Percentiles rank a stretch among this genome's conserved stretches.
phyloP scores from a whole-genome alignment of 371 early-diverging fungal species.

The Rhizopus arrhizus region DNA sequence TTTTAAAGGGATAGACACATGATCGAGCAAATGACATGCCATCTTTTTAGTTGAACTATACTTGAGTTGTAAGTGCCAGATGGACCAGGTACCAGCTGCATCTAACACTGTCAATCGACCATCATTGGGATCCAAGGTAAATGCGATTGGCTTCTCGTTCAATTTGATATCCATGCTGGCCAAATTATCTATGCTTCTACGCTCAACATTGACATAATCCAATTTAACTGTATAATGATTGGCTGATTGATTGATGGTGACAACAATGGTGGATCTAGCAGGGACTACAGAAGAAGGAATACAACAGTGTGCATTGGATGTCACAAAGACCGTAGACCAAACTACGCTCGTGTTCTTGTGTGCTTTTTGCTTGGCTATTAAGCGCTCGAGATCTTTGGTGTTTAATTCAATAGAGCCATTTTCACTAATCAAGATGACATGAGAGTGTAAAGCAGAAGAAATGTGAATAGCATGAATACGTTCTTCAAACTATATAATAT shows the following conservation, averaged over 20 bases:
- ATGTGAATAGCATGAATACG: conserved; percentile 54
- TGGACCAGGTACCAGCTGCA: conserved; percentile 39
- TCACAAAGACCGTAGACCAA: conserved; percentile 57
- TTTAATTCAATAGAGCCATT: conserved; percentile 56
- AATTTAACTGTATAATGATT: conserved; percentile 36
- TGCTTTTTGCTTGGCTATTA: conserved; percentile 41
- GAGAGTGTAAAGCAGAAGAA: conserved; percentile 50
- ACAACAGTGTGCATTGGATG: conserved; percentile 46
- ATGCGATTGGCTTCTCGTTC: conserved; percentile 41
- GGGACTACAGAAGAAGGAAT: conserved; percentile 58
- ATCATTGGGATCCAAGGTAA: conserved; percentile 52
- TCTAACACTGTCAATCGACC: conserved; percentile 53
- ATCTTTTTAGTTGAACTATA: conserved; percentile 42
- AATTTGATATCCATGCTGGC: conserved; percentile 36
- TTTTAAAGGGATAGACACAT: conserved; percentile 31
- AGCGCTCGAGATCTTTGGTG: conserved; percentile 56
- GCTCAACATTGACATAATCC: conserved; percentile 56
- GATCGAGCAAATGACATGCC: conserved; percentile 27
- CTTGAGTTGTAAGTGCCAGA: conserved; percentile 39
- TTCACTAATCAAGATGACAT: conserved; percentile 53
- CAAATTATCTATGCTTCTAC: conserved; percentile 44
- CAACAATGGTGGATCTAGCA: conserved; percentile 48
- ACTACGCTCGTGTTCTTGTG: conserved; percentile 25
- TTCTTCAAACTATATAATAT: conserved; percentile 48
- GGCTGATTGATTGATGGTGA: conserved; percentile 34